Evolutionary conservation across 2,329 filamentous ascomycete species (phyloP), one percentile per base, ranked within the genome.

Genomic region (Fusarium coicis): DNA sequence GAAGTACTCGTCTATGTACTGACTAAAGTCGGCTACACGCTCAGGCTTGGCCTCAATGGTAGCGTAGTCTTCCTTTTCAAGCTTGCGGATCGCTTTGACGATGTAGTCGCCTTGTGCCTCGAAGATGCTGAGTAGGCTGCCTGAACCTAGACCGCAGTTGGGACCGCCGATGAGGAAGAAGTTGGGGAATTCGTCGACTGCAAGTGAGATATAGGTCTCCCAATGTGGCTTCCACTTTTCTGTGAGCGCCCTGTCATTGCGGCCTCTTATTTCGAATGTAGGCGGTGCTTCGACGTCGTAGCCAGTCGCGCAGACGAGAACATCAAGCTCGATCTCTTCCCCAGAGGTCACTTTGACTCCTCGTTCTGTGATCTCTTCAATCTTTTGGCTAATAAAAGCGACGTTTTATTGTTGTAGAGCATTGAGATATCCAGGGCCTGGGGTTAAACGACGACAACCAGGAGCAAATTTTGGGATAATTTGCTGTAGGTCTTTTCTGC

Each of bases 231-330:
- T 52, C 49, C 49, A 52, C 49, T 52, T 52, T 6, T 52, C n/a
- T 3, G 49, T 7, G 11, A 36, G n/a, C 2, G 6, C 26, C 2
- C 5, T 26, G 4, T 18, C 32, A 10, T 52, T 52, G 3, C 18
- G 4, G 1, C 49, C 49, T 1, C 2, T 11, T 3, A 52, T 5
- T 52, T 36, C 0, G 12, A 36, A 52, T 0, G 11, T 21, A 0
- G 30, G 49, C 0, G 49, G 30, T 2, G 49, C 49, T 7, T 52
- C 49, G n/a, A 52, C 30, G 18, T 52, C 49, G n/a, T 52, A 52
- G 3, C 49, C 49, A 4, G 49, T 52, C 0, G 49, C 49, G 4
- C 49, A 52, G 2, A 26, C n/a, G 1, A 52, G 7, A 2, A 52
- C 49, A 36, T 52, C 30, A 14, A 52, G n/a, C 0, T 52, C 12